Evolutionary conservation across 495 filamentous ascomycete genomes (phyloP), one percentile per base, ranked within the genome.

Genomic region (Podospora anserina): DNA sequence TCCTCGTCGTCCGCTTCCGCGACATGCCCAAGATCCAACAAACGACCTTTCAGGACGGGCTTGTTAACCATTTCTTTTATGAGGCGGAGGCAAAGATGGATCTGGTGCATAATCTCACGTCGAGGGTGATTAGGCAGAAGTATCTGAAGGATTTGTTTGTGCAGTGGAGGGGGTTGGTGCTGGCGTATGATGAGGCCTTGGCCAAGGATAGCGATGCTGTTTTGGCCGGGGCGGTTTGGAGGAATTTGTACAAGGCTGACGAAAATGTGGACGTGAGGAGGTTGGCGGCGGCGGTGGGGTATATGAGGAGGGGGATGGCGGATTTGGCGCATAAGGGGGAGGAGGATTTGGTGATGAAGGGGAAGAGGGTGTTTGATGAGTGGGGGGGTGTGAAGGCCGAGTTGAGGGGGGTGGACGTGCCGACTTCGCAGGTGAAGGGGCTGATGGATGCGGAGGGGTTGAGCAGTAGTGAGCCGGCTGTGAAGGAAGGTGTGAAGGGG

Each of bases 51-150:
- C 80, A 82, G 71, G 69, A 73, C 49, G 79, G 80, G 75, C 73
- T 84, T n/a, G 87, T 95, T 39, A 92, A 99, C 78, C 93, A 97
- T 77, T 96, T 95, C 83, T 98, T 96, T 79, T 91, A 91, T 81
- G 89, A 91, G 70, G 91, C 92, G 44, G 95, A 99, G 81, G 87
- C 91, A 73, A 89, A 89, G 76, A 97, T 99, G 92, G 83, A 83
- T 19, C 77, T 86, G 28, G 77, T 73, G 71, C 92, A 97, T 81
- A 84, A 87, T 39, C 82, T 97, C 69, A 76, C 82, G 9, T 85
- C 89, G 62, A 82, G 87, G 7, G 78, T 80, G 0, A 82, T 92
- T 58, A 86, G 94, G 11, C 93, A 94, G 77, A 88, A 86, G 65
- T 97, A 96, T 78, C 86, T 98, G 28, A 95, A 96, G 76, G 95